These are phyloP conservation scores for Arachnomyces sp. DNA, from an alignment of 2,329 filamentous ascomycete genomes.

Conservation along the genomic window DNA sequence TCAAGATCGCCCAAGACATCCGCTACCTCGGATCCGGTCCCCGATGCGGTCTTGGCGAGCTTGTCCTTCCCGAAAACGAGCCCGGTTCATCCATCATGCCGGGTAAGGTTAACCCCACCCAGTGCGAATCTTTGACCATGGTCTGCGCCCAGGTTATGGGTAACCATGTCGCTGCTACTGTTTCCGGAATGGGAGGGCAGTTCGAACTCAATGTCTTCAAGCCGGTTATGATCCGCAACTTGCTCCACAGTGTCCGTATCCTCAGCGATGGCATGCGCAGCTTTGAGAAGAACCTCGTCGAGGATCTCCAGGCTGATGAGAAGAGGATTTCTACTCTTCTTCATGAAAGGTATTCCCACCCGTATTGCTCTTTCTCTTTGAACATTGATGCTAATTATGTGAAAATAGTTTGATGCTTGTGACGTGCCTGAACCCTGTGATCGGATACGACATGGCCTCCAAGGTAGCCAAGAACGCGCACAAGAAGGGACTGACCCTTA, in stretches of 20 bases:
- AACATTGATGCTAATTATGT: constrained; percentile 7
- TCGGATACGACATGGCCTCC: constrained; percentile 93
- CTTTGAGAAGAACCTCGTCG: constrained; percentile 89
- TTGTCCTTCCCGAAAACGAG: constrained; percentile 93
- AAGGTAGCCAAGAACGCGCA: constrained; percentile 98
- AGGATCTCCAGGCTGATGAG: constrained; percentile 85
- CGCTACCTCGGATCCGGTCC: constrained; percentile 94
- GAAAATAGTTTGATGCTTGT: constrained; percentile 79
- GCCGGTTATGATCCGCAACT: constrained; percentile 88
- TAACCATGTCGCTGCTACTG: constrained; percentile 86
- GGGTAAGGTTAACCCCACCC: constrained; percentile 97
- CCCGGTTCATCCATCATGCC: constrained; percentile 98
- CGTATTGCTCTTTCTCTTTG: background rate
- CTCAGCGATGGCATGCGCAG: constrained; percentile 87
- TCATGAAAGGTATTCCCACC: constrained; percentile 69
- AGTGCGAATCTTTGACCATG: constrained; percentile 97
- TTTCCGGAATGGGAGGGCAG: constrained; percentile 94
- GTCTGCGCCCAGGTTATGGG: constrained; percentile 96
- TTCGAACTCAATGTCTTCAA: constrained; percentile 99
- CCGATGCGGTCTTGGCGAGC: constrained; percentile 88
- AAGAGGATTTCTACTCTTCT: constrained; percentile 81
- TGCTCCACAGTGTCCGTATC: constrained; percentile 84
- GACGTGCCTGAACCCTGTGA: constrained; percentile 93
- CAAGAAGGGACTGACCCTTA: constrained; percentile 92
- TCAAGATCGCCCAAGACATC: constrained; percentile 98